Conservation (phyloP, 2,329 filamentous ascomycete species). For the Teratosphaeria pseudoeucalypti region DNA sequence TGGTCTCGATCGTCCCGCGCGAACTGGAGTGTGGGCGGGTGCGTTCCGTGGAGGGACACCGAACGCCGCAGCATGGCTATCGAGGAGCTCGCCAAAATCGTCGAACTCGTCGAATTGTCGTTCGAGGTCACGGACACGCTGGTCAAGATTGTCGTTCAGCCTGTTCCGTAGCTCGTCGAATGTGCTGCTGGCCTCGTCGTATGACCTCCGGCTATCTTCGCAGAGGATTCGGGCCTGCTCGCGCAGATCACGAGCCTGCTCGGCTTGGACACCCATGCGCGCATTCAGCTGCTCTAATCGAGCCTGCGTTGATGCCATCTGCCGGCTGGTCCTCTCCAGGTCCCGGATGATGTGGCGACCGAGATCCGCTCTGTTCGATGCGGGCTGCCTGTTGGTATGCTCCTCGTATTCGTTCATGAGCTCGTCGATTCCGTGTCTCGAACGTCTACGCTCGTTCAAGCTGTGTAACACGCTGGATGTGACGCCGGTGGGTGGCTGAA, state of each 20-base stretch:
- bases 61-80: background rate
- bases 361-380: background rate
- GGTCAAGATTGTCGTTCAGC: background rate
- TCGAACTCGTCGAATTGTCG: background rate
- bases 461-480: too few species aligned
- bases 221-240: background rate
- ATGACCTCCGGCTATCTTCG: background rate
- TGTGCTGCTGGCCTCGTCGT: background rate
- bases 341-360: background rate
- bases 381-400: too few species aligned
- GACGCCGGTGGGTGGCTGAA: too few species aligned
- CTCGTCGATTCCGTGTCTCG: too few species aligned
- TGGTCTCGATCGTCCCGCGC: background rate
- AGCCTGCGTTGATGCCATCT: background rate
- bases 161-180: background rate
- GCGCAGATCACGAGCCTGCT: background rate
- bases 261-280: background rate
- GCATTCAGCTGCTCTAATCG: background rate
- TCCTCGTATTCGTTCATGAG: too few species aligned
- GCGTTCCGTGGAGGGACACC: background rate
- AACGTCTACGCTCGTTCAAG: too few species aligned
- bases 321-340: background rate
- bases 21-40: background rate
- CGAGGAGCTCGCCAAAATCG: background rate
- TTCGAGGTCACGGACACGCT: background rate